Evolutionary conservation across 2,329 filamentous ascomycete species (phyloP), one percentile per base, ranked within the genome.

Genomic region (Alternaria gaisen): DNA sequence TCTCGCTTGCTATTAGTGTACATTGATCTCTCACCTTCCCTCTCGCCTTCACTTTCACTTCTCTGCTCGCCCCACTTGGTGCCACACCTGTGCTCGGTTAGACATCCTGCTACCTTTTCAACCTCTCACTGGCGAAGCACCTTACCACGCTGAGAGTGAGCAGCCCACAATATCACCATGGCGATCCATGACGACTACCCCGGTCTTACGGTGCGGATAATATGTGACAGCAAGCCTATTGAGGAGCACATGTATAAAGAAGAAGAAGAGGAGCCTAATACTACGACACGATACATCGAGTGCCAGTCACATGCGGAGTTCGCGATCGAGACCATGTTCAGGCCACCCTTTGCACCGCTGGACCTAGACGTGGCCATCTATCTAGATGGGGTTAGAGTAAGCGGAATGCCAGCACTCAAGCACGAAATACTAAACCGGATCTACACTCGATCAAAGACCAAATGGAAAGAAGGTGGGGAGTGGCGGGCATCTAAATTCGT

Each of bases 301-400:
- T 36, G 43, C 43, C 26, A 26, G 3, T 46, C 43, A 0, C 8
- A 26, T 5, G 7, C 43, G 26, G 16, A 46, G 1, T 46, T 46
- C 4, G 26, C 26, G 10, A 46, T 46, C 7, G 3, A 2, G 10
- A 46, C 43, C 2, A 46, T 4, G 0, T 46, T 46, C 26, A 46
- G 2, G 1, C 1, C 43, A 14, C 11, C 43, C 2, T 32, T 47
- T 14, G 1, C 2, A 0, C 43, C 26, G 5, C 18, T 46, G 9
- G 24, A 43, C 3, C 4, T 12, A 4, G 7, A 1, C 1, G 5
- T 42, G 3, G 1, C 1, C 11, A 5, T 12, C 14, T 14, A 3
- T 42, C 12, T 43, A 16, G 41, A 43, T 18, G 41, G 7, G 14
- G 3, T 16, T 4, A 26, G 2, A 16, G 40, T 22, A 8, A 1